These are phyloP conservation scores for Cyclotella choctawhatcheeana DNA, from an alignment of 108 stramenopile genomes.

Conservation along the genomic window DNA sequence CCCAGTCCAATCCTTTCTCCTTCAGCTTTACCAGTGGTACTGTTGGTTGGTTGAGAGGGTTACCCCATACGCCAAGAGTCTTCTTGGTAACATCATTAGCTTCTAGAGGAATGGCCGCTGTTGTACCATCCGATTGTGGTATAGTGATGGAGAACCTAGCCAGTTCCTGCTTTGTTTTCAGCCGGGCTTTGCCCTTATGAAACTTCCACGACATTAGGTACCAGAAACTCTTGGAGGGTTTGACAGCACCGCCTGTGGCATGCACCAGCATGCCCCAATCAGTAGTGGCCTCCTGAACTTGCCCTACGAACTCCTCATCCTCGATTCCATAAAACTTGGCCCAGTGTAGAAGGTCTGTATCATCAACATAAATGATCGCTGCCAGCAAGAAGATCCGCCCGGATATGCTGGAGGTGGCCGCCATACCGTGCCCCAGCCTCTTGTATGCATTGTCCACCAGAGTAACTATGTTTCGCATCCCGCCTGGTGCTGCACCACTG, in stretches of 20 bases:
- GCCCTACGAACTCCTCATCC: neutral
- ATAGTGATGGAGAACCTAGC: neutral
- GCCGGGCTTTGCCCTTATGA: neutral
- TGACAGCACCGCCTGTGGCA: conserved; percentile 1
- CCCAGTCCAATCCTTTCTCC: neutral
- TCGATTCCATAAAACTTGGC: neutral
- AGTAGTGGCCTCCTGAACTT: neutral
- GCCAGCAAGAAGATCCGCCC: neutral
- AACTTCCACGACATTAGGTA: neutral
- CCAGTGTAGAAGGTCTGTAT: conserved; percentile 6
- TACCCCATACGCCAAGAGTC: neutral
- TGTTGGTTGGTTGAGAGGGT: neutral
- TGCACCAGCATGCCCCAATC: neutral
- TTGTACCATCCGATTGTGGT: neutral
- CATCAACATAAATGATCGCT: conserved; percentile 5
- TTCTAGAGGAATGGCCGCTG: neutral
- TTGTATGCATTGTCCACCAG: neutral
- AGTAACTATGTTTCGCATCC: neutral
- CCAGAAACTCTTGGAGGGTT: neutral
- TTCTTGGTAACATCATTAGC: neutral
- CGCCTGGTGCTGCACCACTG: neutral
- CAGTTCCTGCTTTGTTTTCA: neutral
- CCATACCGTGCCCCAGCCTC: neutral
- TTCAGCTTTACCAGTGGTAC: neutral
- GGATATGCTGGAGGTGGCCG: neutral